phyloP scores from a whole-genome alignment of 2,329 filamentous ascomycete genomes.

The Alternaria brassicae region DNA sequence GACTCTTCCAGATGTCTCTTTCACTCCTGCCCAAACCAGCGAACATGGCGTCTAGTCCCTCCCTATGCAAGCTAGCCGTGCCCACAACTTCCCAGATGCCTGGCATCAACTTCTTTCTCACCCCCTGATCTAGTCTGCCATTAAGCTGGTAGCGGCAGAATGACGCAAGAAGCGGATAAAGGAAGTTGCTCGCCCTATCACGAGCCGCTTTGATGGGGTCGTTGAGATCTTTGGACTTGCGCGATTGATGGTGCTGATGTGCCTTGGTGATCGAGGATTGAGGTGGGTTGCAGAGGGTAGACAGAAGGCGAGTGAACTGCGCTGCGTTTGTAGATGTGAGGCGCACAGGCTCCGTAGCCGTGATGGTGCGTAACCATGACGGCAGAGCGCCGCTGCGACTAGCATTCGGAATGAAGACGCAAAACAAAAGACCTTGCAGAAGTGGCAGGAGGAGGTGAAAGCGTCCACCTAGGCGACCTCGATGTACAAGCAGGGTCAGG shows the following conservation, averaged over 20 bases:
- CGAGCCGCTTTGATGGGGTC: slow-evolving; percentile 67
- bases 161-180: slow-evolving; percentile 64
- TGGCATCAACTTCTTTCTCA: slow-evolving; percentile 66
- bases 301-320: slow-evolving; percentile 63
- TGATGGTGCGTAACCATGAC: slow-evolving; percentile 39
- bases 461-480: slow-evolving; percentile 65
- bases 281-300: slow-evolving; percentile 68
- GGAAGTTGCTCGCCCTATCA: slow-evolving; percentile 63
- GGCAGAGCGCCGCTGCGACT: slow-evolving; percentile 37
- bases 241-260: slow-evolving; percentile 40
- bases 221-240: slow-evolving; percentile 54
- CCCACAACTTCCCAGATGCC: slow-evolving; percentile 53
- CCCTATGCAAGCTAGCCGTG: slow-evolving; percentile 40
- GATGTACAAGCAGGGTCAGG: slow-evolving; percentile 63
- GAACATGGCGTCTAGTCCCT: slow-evolving; percentile 48
- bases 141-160: slow-evolving; percentile 63
- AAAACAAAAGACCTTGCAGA: slow-evolving; percentile 62
- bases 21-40: slow-evolving; percentile 43
- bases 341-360: slow-evolving; percentile 14
- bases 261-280: slow-evolving; percentile 60
- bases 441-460: slow-evolving; percentile 65
- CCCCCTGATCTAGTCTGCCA: slow-evolving; percentile 56
- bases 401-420: slow-evolving; percentile 60
- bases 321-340: slow-evolving; percentile 56
- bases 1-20: slow-evolving; percentile 47